These are phyloP conservation scores for Auriscalpium orientale DNA, from an alignment of 768 basidiomycete genomes.

Conservation along the genomic window DNA sequence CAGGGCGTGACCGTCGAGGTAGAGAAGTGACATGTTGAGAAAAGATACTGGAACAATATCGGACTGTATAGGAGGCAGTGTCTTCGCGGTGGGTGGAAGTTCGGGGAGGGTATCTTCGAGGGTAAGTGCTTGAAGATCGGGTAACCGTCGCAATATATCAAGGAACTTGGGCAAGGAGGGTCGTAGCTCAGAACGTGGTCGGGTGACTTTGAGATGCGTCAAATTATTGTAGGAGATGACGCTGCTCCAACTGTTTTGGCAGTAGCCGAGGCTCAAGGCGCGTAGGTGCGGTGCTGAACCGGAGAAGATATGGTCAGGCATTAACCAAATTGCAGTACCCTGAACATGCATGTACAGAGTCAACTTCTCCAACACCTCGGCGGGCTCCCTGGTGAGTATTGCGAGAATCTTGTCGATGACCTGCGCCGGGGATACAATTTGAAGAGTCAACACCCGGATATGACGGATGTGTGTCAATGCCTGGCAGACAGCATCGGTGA, in stretches of 20 bases:
- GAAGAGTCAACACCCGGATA: not conserved
- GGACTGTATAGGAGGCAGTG: not conserved
- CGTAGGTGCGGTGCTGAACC: conserved; percentile 3
- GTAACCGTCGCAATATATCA: not conserved
- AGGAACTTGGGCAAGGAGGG: not conserved
- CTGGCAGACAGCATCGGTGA: conserved; percentile 1
- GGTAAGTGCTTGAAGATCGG: not conserved
- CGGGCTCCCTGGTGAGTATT: not conserved
- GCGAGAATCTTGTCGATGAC: not conserved
- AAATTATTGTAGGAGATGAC: not conserved
- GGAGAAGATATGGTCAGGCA: not conserved
- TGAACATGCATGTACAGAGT: not conserved
- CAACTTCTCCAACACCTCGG: conserved; percentile 5
- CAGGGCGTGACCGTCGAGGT: not conserved
- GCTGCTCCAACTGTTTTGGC: conserved; percentile 2
- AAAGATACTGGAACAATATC: not conserved
- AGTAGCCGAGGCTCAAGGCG: not conserved
- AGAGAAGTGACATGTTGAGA: not conserved
- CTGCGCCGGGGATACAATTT: not conserved
- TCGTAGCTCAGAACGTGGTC: not conserved
- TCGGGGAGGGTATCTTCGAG: not conserved
- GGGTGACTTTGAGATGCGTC: not conserved
- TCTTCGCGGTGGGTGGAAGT: not conserved
- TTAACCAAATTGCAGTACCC: not conserved
- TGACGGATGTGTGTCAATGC: conserved; percentile 8